Conservation (phyloP, 2,329 filamentous ascomycete species). For the Ascochyta viciae-villosae region DNA sequence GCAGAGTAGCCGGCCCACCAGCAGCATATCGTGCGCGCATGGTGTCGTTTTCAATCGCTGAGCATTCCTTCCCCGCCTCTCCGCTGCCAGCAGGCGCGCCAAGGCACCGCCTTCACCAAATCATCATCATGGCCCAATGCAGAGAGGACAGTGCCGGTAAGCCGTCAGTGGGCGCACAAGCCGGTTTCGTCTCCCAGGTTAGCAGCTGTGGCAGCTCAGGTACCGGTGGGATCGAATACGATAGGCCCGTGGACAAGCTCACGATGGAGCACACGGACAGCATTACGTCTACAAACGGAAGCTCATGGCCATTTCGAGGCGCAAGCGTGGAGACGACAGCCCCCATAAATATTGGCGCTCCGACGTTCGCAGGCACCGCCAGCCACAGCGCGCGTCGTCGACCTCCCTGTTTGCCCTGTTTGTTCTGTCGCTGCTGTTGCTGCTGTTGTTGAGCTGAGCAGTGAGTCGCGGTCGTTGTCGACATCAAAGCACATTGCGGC, state of each 20-base stretch:
- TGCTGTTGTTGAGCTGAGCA: background rate
- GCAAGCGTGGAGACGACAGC: conserved; percentile 10
- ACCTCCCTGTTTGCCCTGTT: conserved; percentile 1
- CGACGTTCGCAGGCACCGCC: conserved; percentile 15
- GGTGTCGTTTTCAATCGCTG: background rate
- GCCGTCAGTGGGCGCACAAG: conserved; percentile 20
- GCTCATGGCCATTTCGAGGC: conserved; percentile 13
- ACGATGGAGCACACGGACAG: conserved; percentile 16
- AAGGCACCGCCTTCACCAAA: conserved; percentile 25
- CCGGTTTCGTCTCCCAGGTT: conserved; percentile 22
- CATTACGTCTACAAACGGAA: conserved; percentile 24
- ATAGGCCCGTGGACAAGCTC: conserved; percentile 26
- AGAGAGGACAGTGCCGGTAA: conserved; percentile 22
- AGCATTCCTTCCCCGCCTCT: conserved; percentile 22
- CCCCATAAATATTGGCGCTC: conserved; percentile 13
- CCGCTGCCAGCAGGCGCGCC: conserved; percentile 22
- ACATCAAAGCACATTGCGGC: conserved; percentile 10
- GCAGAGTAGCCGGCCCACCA: background rate
- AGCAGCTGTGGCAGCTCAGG: conserved; percentile 23
- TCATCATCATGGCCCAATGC: conserved; percentile 28
- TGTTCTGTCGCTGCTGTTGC: background rate
- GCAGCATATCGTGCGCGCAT: conserved; percentile 5
- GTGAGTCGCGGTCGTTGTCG: conserved; percentile 1
- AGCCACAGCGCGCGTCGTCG: conserved; percentile 16
- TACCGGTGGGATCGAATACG: conserved; percentile 26